A percentile compares a stretch with the other conserved stretches of the same genome.
These are phyloP conservation scores for Tolypocladium nubicola DNA, from an alignment of 2,329 filamentous ascomycete genomes.

Conservation along the genomic window DNA sequence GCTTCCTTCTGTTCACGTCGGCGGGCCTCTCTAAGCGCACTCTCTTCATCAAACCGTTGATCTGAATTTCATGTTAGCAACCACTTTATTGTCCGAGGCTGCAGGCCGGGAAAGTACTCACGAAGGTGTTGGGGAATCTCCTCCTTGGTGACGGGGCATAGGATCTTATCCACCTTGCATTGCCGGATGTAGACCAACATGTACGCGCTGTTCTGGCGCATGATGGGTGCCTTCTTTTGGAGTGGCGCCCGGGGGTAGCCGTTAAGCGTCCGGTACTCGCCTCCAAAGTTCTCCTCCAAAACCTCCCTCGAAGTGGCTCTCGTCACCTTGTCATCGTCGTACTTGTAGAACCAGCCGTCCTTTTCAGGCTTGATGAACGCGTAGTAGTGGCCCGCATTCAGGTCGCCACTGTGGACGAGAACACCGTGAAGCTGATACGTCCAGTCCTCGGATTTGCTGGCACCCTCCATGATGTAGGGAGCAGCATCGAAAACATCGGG, in stretches of 20 bases:
- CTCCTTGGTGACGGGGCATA: constrained; percentile 63
- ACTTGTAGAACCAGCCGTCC: constrained; percentile 91
- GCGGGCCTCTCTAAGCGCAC: constrained; percentile 60
- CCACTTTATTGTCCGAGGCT: no score
- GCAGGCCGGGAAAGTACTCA: constrained; percentile 27
- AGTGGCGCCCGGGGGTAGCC: constrained; percentile 32
- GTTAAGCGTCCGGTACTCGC: constrained; percentile 56
- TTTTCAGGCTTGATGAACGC: constrained; percentile 91
- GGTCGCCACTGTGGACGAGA: constrained; percentile 88
- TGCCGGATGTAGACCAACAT: constrained; percentile 98
- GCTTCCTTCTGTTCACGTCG: constrained; percentile 88
- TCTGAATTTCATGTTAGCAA: constrained; percentile 32
- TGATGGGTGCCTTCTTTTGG: constrained; percentile 47
- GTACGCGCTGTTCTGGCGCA: constrained; percentile 77
- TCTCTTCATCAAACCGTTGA: constrained; percentile 71
- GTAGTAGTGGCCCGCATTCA: constrained; percentile 97
- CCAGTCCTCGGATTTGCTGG: constrained; percentile 82
- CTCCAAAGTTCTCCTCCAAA: constrained; percentile 92
- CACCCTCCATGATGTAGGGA: constrained; percentile 77
- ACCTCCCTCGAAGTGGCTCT: constrained; percentile 85
- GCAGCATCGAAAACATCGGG: constrained; percentile 75
- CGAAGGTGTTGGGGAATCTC: constrained; percentile 76
- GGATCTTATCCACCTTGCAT: constrained; percentile 69
- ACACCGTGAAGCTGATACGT: constrained; percentile 90
- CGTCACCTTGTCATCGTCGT: constrained; percentile 96